Conservation (phyloP, 2,329 filamentous ascomycete species). For the Colletotrichum sojae region DNA sequence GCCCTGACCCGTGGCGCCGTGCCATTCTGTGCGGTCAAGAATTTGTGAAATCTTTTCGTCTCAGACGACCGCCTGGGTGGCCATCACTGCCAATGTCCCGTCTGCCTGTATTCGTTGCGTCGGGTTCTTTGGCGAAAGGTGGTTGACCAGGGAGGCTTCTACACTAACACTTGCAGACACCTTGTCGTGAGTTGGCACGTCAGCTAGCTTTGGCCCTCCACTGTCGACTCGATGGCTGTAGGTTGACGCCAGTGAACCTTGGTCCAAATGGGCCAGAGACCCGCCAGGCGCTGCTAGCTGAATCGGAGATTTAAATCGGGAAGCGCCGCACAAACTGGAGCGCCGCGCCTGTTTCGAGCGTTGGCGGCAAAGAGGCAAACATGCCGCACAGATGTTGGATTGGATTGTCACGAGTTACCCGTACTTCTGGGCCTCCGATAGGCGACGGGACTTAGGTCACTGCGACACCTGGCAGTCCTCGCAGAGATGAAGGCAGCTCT, state of each 20-base stretch:
- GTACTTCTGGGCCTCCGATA: too few relatives aligned
- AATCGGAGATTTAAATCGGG: conserved; percentile 35
- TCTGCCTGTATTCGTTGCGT: conserved; percentile 11
- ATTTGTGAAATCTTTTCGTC: conserved; percentile 17
- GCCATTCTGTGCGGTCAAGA: not conserved
- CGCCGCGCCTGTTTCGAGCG: conserved; percentile 14
- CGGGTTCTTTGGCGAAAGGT: not conserved
- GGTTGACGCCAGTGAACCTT: conserved; percentile 14
- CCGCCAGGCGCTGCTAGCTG: conserved; percentile 1
- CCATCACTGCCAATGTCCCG: not conserved
- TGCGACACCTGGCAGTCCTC: not conserved
- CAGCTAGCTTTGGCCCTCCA: not conserved
- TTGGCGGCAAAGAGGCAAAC: not conserved
- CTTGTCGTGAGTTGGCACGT: not conserved
- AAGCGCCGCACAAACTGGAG: conserved; percentile 9
- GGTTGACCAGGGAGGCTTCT: not conserved
- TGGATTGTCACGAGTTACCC: not conserved
- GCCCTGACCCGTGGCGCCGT: conserved; percentile 14
- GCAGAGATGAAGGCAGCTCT: too few relatives aligned
- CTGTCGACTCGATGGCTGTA: conserved; percentile 9
- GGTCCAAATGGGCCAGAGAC: conserved; percentile 4
- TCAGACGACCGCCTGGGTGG: conserved; percentile 12
- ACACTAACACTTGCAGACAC: not conserved
- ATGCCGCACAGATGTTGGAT: not conserved
- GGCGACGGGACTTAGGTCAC: too few relatives aligned